These are phyloP conservation scores for Canavalia ensiformis DNA, from an alignment of 306 rosid genomes.

Conservation along the genomic window DNA sequence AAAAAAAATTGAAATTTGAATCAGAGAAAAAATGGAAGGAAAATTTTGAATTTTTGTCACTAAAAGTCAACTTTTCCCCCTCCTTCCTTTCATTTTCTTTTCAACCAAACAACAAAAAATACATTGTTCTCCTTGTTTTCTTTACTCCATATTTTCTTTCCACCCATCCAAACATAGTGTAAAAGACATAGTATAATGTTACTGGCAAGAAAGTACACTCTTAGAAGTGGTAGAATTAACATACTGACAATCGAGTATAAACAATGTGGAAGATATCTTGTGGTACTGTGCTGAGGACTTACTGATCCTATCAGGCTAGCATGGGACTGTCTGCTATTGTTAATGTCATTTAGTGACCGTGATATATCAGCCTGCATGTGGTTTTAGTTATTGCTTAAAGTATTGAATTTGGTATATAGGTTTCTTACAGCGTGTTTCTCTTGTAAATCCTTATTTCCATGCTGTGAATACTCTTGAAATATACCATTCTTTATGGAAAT, in stretches of 20 bases:
- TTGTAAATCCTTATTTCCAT: conserved; percentile 6
- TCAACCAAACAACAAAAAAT: too few species aligned
- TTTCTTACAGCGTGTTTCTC: neutral
- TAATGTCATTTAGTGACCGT: conserved; percentile 33
- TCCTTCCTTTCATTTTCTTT: too few species aligned
- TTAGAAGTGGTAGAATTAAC: neutral
- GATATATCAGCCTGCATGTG: conserved; percentile 15
- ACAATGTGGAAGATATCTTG: neutral
- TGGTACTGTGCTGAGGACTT: conserved; percentile 12
- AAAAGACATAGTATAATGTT: neutral
- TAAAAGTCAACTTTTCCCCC: too few species aligned
- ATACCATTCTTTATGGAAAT: conserved; percentile 18
- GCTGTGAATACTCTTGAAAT: conserved; percentile 20
- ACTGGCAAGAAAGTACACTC: neutral
- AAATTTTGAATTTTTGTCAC: too few species aligned
- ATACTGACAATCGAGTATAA: neutral
- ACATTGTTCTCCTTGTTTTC: too few species aligned
- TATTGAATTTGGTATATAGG: neutral
- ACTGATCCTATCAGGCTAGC: conserved; percentile 24
- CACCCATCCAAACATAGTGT: too few species aligned
- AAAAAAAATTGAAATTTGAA: too few species aligned
- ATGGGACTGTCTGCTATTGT: neutral
- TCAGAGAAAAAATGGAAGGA: too few species aligned
- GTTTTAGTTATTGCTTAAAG: conserved; percentile 14
- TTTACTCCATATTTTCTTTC: too few species aligned